phyloP scores from a whole-genome alignment of 768 basidiomycete species.

The Naganishia friedmannii region DNA sequence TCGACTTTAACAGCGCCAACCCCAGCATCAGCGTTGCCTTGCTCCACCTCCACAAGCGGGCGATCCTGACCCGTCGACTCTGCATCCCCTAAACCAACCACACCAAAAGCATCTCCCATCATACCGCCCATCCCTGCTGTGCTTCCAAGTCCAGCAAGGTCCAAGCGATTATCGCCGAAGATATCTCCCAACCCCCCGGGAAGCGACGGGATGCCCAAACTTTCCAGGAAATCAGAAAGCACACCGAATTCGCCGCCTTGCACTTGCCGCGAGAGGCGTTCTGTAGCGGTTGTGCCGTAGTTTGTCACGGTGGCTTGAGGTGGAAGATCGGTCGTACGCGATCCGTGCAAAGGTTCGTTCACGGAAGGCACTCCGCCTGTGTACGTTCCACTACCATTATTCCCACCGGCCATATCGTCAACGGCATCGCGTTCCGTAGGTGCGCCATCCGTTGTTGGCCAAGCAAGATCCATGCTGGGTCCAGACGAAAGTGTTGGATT shows the following conservation, averaged over 20 bases:
- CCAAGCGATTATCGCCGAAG: conserved; percentile 13
- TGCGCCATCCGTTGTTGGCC: conserved; percentile 6
- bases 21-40: neutral
- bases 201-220: conserved; percentile 31
- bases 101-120: neutral
- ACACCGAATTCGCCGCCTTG: conserved; percentile 32
- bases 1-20: neutral
- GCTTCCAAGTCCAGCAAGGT: conserved; percentile 3
- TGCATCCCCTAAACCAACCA: neutral
- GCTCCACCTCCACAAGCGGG: neutral
- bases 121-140: neutral
- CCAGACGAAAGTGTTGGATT: conserved; percentile 9
- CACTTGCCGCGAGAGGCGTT: conserved; percentile 16
- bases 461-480: neutral
- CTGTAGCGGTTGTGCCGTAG: conserved; percentile 21
- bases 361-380: conserved; percentile 12
- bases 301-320: conserved; percentile 19
- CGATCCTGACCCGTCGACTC: conserved; percentile 5
- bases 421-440: conserved; percentile 25
- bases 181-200: conserved; percentile 33
- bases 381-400: neutral
- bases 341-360: conserved; percentile 9
- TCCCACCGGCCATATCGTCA: conserved; percentile 5
- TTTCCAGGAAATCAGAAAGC: conserved; percentile 31
- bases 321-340: neutral